Base-by-base conservation (phyloP, 352 stramenopile species). In the Phytophthora hybrid region DNA sequence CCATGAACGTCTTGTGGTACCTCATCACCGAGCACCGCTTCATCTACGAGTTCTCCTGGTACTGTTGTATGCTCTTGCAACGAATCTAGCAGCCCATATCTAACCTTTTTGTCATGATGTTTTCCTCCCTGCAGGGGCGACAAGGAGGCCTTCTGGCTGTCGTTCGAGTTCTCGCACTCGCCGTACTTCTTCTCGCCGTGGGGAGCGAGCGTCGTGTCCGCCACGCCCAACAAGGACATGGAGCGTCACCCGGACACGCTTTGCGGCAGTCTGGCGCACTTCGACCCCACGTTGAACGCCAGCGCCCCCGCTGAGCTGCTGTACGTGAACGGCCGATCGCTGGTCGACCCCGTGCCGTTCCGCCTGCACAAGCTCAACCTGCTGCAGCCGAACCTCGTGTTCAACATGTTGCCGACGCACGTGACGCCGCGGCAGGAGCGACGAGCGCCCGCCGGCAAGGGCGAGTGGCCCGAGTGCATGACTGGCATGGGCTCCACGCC, bases 121-220 rank as follows among this genome's bases (percentile, higher is more conserved):
- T 19, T 39, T 51, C 47, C 8, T 46, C 29, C 4, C 5, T 64
- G 14, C 23, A 74, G 71, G 66, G 85, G 86, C 9, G 86, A 93
- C 74, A 93, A 93, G 60, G 88, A 95, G 51, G 59, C 81, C 0
- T 93, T 93, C 55, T 95, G 88, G 88, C 56, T 95, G n/a, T 79
- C 86, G 37, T 93, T 78, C 62, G 82, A 90, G 67, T 81, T 93
- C 21, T 76, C 79, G 0, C 77, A 87, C 23, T 61, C 54, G 1
- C 41, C 75, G 16, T 95, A 93, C 56, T 79, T 82, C 44, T 93
- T 93, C 71, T 92, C 84, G 2, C 86, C 86, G 1, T 92, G 79
- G 81, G 82, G 84, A 0, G 81, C 86, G 23, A 86, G 80, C 8
- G 80, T 84, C 46, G 73, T 93, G 10, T 81, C 85, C 4, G 74